A percentile compares a stretch with the other conserved stretches of the same genome.
Conservation (phyloP, 2,329 filamentous ascomycete species). For the Microthyrium microscopicum region DNA sequence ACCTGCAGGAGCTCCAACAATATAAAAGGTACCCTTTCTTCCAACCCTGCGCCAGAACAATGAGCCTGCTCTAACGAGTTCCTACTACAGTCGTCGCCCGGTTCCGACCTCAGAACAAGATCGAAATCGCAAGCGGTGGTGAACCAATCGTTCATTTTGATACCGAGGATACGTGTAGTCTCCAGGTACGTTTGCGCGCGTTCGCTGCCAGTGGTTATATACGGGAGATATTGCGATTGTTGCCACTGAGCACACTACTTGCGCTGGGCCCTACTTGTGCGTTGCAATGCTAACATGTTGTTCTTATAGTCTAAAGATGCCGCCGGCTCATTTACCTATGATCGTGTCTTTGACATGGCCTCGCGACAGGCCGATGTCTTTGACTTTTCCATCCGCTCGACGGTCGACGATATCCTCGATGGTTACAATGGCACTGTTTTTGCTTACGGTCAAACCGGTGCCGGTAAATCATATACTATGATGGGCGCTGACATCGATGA, state of each 20-base stretch:
- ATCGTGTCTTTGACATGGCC: slow-evolving; percentile 90
- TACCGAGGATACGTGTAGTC: slow-evolving; percentile 69
- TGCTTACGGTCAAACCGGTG: slow-evolving; percentile 94
- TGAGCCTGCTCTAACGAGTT: neutral
- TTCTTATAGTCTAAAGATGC: slow-evolving; percentile 60
- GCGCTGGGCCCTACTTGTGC: neutral
- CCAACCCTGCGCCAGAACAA: neutral
- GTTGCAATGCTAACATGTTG: slow-evolving; percentile 11
- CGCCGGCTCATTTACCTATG: slow-evolving; percentile 74
- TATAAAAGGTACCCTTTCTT: slow-evolving; percentile 27
- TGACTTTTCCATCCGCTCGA: slow-evolving; percentile 90
- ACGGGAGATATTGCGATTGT: neutral
- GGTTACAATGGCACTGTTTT: slow-evolving; percentile 99
- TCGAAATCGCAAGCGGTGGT: slow-evolving; percentile 79
- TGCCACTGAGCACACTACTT: neutral
- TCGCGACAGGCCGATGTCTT: slow-evolving; percentile 88
- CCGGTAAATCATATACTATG: slow-evolving; percentile 99
- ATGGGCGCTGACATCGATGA: slow-evolving; percentile 93
- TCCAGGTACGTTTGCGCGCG: slow-evolving; percentile 55
- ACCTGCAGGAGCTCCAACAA: slow-evolving; percentile 24
- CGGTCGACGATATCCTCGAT: slow-evolving; percentile 95
- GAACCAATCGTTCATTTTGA: slow-evolving; percentile 83
- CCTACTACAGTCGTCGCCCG: slow-evolving; percentile 73
- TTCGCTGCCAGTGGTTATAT: neutral
- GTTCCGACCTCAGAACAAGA: slow-evolving; percentile 91